A percentile compares a stretch with the other conserved stretches of the same genome.
Conservation (phyloP, 495 filamentous ascomycete genomes). For the Pyrenopolyporus hunteri region DNA sequence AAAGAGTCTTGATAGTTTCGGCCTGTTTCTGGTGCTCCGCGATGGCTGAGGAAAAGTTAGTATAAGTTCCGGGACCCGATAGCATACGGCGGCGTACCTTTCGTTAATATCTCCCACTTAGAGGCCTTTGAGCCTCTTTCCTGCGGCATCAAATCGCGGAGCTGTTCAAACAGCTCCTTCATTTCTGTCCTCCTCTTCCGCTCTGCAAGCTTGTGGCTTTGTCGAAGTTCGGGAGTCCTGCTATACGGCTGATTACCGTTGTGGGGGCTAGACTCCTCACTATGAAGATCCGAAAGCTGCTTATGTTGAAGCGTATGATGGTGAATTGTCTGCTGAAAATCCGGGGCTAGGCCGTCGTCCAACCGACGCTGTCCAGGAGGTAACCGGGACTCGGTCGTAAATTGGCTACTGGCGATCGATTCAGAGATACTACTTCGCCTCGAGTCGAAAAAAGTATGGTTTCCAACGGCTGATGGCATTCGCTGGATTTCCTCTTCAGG, state of each 20-base stretch:
- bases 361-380: constrained; percentile 73
- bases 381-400: constrained; percentile 70
- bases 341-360: constrained; percentile 57
- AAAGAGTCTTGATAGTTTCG: constrained; percentile 46
- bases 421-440: constrained; percentile 75
- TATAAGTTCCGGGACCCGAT: neutral
- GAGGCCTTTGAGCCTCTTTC: constrained; percentile 91
- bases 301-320: constrained; percentile 80
- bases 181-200: constrained; percentile 96
- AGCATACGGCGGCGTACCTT: constrained; percentile 65
- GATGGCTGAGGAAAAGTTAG: constrained; percentile 51
- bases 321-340: constrained; percentile 60
- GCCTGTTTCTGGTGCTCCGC: constrained; percentile 58
- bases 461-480: constrained; percentile 48
- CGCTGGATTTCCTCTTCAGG: constrained; percentile 72
- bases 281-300: constrained; percentile 69
- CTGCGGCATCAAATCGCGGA: constrained; percentile 81
- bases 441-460: constrained; percentile 66
- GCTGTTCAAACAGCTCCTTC: constrained; percentile 93
- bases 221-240: constrained; percentile 89
- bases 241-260: constrained; percentile 79
- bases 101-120: constrained; percentile 98
- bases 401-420: constrained; percentile 74
- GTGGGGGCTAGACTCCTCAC: constrained; percentile 60
- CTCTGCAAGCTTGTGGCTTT: constrained; percentile 96